Evolutionary conservation across 257 asterid genomes (phyloP).

Genomic region (Solanum habrochaites): DNA sequence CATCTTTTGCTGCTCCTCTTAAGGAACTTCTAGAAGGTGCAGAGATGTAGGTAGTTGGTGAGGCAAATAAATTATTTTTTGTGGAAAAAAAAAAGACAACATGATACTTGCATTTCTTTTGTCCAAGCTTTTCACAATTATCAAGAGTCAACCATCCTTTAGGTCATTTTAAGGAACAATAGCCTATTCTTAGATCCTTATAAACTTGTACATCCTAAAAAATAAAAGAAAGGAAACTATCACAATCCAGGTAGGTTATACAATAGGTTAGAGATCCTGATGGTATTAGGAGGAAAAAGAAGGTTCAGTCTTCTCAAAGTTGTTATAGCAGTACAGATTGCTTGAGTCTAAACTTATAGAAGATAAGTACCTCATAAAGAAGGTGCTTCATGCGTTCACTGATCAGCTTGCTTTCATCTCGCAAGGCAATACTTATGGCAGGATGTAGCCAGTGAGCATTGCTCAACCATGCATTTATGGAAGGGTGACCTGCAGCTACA

Average conservation of each 20-base stretch:
- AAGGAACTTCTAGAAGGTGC: neutral
- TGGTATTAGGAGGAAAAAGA: neutral
- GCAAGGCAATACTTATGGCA: conserved; percentile 77
- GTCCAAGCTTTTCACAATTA: neutral
- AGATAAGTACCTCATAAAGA: conserved; percentile 55
- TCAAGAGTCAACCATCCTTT: neutral
- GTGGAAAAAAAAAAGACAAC: neutral
- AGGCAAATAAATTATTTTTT: neutral
- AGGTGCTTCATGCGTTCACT: conserved; percentile 95
- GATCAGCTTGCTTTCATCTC: conserved; percentile 83
- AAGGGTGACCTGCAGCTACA: conserved; percentile 73
- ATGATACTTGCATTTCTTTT: neutral
- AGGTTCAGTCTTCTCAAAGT: neutral
- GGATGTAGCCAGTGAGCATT: conserved; percentile 89
- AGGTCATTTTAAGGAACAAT: neutral
- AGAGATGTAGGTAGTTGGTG: neutral
- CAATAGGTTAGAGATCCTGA: neutral
- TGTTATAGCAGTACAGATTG: neutral
- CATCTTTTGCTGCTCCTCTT: neutral
- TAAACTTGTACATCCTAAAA: neutral
- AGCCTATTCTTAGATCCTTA: neutral
- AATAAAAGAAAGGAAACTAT: neutral
- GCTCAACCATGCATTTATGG: conserved; percentile 65
- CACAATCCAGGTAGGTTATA: neutral
- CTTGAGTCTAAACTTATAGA: neutral